These are phyloP conservation scores for Chlorella sp. DNA, from an alignment of 139 green algal species.

Conservation along the genomic window DNA sequence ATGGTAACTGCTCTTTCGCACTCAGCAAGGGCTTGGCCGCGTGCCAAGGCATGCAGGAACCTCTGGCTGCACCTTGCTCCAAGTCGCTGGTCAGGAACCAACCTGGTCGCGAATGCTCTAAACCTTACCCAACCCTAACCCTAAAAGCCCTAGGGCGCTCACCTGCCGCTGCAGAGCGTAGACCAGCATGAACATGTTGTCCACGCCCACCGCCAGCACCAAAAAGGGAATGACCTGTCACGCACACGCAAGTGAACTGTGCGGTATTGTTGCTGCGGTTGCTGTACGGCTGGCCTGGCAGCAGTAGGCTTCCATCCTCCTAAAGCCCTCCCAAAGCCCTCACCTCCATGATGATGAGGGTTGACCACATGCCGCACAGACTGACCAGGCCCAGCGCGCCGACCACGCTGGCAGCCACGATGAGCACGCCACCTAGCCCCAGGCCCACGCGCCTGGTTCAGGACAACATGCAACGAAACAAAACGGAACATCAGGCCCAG, in stretches of 20 bases:
- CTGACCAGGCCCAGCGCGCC: slow-evolving; percentile 47
- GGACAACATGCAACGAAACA: slow-evolving; percentile 1
- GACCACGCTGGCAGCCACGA: slow-evolving; percentile 66
- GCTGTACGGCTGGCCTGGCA: no score
- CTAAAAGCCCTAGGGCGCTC: neutral
- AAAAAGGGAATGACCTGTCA: slow-evolving; percentile 92
- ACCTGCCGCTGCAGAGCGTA: slow-evolving; percentile 64
- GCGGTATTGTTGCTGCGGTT: no score
- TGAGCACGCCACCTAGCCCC: slow-evolving; percentile 63
- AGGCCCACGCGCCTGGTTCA: slow-evolving; percentile 38
- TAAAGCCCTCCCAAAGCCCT: no score
- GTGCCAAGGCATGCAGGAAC: no score
- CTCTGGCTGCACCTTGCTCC: no score
- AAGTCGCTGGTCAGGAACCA: no score
- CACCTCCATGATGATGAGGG: slow-evolving; percentile 85
- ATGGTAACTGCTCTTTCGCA: neutral
- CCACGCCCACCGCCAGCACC: slow-evolving; percentile 83
- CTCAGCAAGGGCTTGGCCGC: neutral
- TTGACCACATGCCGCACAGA: slow-evolving; percentile 58
- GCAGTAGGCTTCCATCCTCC: no score
- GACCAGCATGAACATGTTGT: slow-evolving; percentile 95
- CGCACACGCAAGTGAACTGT: no score
- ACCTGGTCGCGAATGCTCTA: no score
- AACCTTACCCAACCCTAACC: no score
- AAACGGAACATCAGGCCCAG: no score